Base-by-base conservation (phyloP, 1,284 basidiomycete species). In the Somion occarium region DNA sequence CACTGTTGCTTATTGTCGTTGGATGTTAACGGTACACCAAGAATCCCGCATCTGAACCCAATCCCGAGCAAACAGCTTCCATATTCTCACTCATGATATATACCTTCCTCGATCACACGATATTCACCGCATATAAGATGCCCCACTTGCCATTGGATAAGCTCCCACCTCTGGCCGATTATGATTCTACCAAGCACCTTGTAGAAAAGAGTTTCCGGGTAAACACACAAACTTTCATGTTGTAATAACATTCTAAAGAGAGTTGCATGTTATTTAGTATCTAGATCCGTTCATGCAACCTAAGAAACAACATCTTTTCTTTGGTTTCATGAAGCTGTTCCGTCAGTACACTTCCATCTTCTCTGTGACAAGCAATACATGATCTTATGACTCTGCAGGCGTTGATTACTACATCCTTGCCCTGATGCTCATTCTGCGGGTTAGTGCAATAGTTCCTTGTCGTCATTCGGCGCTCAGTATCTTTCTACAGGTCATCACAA, bases 51-150 rank as follows among this genome's bases (percentile, higher is more conserved):
- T 61, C 67, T 3, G 60, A 69, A 18, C 72, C 75, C 5, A 84
- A 81, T 64, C 78, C 82, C 7, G 85, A 89, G 59, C 85, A 88
- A 60, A 83, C 79, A 0, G 77, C 83, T 0, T 79, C 83, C 0
- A 68, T 80, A 49, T 58, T 83, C 18, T 84, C 79, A 2, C 67
- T 81, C 53, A 44, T 75, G 19, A 70, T 79, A 30, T 90, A 76
- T 67, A 70, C 72, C 30, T 89, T 80, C 70, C 67, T 89, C n/a
- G 65, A 69, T 49, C 58, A 58, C 13, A 56, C 65, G 18, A 56
- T 73, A 38, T 57, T 58, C 44, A 51, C 51, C n/a, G 69, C 66
- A 1, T 60, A 61, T 37, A 53, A 49, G 12, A 51, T 61, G 1
- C 49, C 62, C 4, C 65, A 67, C 44, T 56, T 70, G 3, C 49